Percentiles rank a stretch among this genome's conserved stretches.
phyloP scores from a whole-genome alignment of 139 green algal genomes.

The Ostreobium quekettii region DNA sequence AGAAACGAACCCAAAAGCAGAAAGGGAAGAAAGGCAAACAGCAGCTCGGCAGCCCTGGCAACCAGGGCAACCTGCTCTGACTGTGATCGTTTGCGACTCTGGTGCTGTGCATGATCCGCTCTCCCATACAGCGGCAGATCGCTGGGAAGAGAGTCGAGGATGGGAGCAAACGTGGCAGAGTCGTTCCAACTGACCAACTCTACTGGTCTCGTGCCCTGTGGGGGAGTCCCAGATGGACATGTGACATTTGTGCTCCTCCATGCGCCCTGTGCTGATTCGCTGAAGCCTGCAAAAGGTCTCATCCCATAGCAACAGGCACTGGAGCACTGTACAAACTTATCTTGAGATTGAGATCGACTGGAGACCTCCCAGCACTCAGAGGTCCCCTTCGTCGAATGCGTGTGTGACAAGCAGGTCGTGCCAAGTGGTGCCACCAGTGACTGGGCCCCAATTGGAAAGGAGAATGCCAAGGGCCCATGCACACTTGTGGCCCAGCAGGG shows the following conservation, averaged over 20 bases:
- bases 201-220: neutral
- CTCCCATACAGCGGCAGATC: conserved; percentile 48
- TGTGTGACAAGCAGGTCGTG: neutral
- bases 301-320: neutral
- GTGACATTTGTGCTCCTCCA: neutral
- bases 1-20: conserved; percentile 42
- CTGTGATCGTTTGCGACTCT: neutral
- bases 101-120: conserved; percentile 36
- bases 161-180: neutral
- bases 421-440: neutral
- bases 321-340: too few relatives aligned
- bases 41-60: conserved; percentile 35
- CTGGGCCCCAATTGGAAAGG: too few relatives aligned
- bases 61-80: conserved; percentile 27
- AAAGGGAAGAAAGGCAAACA: conserved; percentile 57
- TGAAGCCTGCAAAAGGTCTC: conserved; percentile 16
- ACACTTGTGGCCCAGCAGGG: neutral
- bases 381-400: neutral
- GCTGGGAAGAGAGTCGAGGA: neutral
- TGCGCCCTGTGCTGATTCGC: conserved; percentile 6
- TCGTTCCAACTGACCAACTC: too few relatives aligned
- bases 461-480: neutral
- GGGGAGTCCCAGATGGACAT: conserved; percentile 1
- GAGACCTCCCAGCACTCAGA: neutral
- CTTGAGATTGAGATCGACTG: too few relatives aligned